Evolutionary conservation across 345 rosid genomes (phyloP), one percentile per base, ranked within the genome.

Genomic region (Sonneratia alba): DNA sequence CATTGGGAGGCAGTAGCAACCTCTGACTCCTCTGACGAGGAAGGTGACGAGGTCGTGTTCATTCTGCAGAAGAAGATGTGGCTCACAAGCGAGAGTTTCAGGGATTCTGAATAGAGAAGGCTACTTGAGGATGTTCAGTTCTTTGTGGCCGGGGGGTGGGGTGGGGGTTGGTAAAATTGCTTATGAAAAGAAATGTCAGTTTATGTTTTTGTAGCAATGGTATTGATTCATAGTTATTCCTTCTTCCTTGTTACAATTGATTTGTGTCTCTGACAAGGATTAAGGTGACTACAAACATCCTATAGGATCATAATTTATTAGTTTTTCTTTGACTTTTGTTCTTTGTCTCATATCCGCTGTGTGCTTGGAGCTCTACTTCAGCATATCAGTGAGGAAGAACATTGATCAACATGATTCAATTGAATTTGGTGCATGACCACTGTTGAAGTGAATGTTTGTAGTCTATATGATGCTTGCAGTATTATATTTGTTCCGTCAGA

Each of bases 1-100:
- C 97, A 87, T 72, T 94, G 97, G 98, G 96, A 91, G 72, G 80
- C 80, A 7, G 91, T 94, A 53, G 91, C 87, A 66, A 77, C 77
- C 45, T 72, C 84, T 6, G 86, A 82, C 69, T 70, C 87, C 27
- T 72, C 80, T 7, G 91, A 88, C 6, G 93, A 90, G 64, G 92
- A 85, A 5, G 86, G 82, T 22, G 89, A 79, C 4, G 91, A 88
- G 3, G 67, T 78, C 0, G 88, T 91, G 57, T 72, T 91, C 40
- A 71, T 91, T 59, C 64, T 86, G 75, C 95, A 87, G 70, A 94
- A 94, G 87, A 90, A 91, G 80, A 75, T 90, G 48, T 90, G 96
- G 97, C 86, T 90, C 75, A 91, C 97, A 42, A 85, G 91, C 47
- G 92, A 84, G 80, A 89, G 91, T 81, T 81, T 85, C 71, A 85